A percentile compares a stretch with the other conserved stretches of the same genome.
Evolutionary conservation across 1,284 basidiomycete genomes (phyloP).

Genomic region (Austropuccinia psidii): DNA sequence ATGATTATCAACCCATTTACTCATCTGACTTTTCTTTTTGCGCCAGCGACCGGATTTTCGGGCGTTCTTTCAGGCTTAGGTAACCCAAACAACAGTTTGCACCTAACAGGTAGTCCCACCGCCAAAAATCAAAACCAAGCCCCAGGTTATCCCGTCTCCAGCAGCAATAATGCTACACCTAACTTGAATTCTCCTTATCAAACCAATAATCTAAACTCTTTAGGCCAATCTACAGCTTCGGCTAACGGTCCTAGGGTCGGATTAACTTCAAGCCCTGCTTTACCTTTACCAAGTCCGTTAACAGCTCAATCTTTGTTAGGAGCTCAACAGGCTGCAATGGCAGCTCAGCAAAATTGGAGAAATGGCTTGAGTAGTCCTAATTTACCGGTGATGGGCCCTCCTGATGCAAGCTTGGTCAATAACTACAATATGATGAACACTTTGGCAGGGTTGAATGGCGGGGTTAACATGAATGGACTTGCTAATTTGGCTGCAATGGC

Average conservation of each 20-base stretch:
- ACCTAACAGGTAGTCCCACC: background rate
- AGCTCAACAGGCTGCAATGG: conserved; percentile 42
- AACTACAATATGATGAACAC: conserved; percentile 31
- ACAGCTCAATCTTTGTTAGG: conserved; percentile 38
- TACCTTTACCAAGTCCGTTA: conserved; percentile 33
- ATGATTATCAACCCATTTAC: background rate
- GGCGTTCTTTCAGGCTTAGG: conserved; percentile 28
- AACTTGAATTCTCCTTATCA: background rate
- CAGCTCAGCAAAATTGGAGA: conserved; percentile 46
- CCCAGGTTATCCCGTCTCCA: background rate
- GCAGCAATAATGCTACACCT: background rate
- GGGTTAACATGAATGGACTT: conserved; percentile 6
- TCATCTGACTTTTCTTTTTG: background rate
- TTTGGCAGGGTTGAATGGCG: conserved; percentile 25
- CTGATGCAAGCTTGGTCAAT: conserved; percentile 11
- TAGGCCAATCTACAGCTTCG: too few relatives aligned
- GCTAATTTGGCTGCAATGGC: conserved; percentile 29
- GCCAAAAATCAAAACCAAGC: background rate
- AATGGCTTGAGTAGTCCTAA: conserved; percentile 39
- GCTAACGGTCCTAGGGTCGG: conserved; percentile 12
- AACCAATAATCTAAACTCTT: too few relatives aligned
- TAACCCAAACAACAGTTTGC: background rate
- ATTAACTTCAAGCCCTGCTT: background rate
- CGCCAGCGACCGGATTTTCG: conserved; percentile 1
- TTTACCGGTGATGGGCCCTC: background rate